Conservation (phyloP, 1,284 basidiomycete species). For the Cryptococcus maquisensis region DNA sequence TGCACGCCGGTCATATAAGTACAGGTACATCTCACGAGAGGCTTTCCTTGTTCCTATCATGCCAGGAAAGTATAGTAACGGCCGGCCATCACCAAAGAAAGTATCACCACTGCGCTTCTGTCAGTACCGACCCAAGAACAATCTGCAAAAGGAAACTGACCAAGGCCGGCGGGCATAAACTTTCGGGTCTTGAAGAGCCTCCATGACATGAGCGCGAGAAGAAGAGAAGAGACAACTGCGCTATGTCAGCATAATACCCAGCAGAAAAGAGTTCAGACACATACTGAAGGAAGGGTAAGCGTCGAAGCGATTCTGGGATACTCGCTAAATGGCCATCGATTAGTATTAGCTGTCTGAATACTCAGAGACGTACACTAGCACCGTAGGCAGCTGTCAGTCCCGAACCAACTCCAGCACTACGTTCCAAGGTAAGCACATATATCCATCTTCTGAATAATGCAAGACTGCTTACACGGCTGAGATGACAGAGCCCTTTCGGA, state of each 20-base stretch:
- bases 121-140: neutral
- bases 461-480: constrained; percentile 29
- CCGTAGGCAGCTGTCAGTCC: constrained; percentile 33
- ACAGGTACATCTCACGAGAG: neutral
- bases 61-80: constrained; percentile 8
- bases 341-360: neutral
- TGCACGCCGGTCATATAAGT: neutral
- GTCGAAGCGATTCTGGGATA: constrained; percentile 26
- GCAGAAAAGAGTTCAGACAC: neutral
- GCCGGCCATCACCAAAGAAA: constrained; percentile 6
- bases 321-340: constrained; percentile 16
- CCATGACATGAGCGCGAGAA: constrained; percentile 26
- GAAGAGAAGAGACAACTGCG: neutral
- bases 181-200: constrained; percentile 32
- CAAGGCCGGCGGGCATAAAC: constrained; percentile 44
- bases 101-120: neutral
- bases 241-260: neutral
- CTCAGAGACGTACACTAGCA: constrained; percentile 30
- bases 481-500: constrained; percentile 36
- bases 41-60: neutral
- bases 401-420: constrained; percentile 26
- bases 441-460: neutral
- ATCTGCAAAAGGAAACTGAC: constrained; percentile 17
- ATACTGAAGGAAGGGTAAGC: constrained; percentile 27
- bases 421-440: neutral